phyloP scores from a whole-genome alignment of 129 eudicot genomes.

The Tagetes erecta region DNA sequence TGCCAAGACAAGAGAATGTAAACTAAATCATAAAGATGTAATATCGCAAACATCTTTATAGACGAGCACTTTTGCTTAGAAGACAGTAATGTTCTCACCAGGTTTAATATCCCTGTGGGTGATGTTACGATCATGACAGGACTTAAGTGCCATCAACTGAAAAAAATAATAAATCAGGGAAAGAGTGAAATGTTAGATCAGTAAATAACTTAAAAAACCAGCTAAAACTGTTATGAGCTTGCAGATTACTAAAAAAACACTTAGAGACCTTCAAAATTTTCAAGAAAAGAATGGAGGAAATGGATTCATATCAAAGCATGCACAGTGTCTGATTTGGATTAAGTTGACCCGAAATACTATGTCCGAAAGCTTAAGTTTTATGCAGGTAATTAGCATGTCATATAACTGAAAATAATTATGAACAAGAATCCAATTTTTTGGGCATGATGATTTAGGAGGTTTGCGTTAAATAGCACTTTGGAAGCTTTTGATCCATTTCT shows the following conservation, averaged over 20 bases:
- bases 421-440: neutral
- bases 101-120: constrained; percentile 99
- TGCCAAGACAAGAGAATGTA: neutral
- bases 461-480: constrained; percentile 2
- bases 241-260: constrained; percentile 17
- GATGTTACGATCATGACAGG: constrained; percentile 91
- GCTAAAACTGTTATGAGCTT: constrained; percentile 8
- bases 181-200: constrained; percentile 11
- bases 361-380: neutral
- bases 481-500: neutral
- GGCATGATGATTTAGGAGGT: neutral
- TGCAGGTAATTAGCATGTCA: neutral
- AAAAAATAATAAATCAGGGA: constrained; percentile 3
- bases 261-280: constrained; percentile 3
- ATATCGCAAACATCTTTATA: neutral
- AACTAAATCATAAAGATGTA: constrained; percentile 18
- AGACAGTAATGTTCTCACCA: constrained; percentile 59
- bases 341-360: neutral
- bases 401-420: neutral
- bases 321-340: neutral
- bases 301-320: neutral
- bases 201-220: neutral
- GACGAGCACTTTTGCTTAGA: constrained; percentile 16
- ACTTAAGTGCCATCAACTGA: constrained; percentile 84
- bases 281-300: neutral